Conservation (phyloP, 2,329 filamentous ascomycete genomes). For the Ceratocystis huliohia region DNA sequence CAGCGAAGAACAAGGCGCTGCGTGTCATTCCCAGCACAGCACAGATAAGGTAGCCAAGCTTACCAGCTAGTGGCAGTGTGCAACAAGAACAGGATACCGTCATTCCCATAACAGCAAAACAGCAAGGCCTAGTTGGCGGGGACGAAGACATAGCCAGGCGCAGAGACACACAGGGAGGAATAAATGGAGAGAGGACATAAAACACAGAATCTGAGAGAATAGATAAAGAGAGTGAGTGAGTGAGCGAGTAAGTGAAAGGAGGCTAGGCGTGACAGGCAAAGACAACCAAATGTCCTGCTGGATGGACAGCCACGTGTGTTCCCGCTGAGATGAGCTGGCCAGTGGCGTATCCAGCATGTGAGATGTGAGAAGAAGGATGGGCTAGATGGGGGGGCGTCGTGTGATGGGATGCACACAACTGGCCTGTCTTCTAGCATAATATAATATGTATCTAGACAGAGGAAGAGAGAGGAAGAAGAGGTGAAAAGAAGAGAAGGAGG, state of each 20-base stretch:
- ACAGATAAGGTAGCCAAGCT: background rate
- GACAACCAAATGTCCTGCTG: too few relatives aligned
- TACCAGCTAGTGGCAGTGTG: background rate
- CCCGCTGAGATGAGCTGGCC: background rate
- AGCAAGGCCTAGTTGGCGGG: background rate
- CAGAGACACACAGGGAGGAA: too few relatives aligned
- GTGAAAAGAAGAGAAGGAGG: background rate
- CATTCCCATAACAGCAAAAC: background rate
- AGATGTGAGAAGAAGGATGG: background rate
- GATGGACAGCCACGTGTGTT: background rate
- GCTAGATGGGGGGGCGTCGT: constrained; percentile 1
- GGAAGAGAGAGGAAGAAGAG: background rate
- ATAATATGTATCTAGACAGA: constrained; percentile 1
- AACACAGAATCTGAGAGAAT: too few relatives aligned
- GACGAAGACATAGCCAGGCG: background rate
- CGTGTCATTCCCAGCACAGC: background rate
- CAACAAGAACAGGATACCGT: background rate
- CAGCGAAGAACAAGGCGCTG: background rate
- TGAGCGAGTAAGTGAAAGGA: too few relatives aligned
- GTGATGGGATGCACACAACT: background rate
- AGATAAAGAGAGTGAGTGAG: too few relatives aligned
- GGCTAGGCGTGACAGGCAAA: too few relatives aligned
- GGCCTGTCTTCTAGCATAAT: constrained; percentile 1
- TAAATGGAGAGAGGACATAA: too few relatives aligned
- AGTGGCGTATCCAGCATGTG: background rate